Evolutionary conservation across 2,329 filamentous ascomycete genomes (phyloP).

Genomic region (Akanthomyces uredinophilus): DNA sequence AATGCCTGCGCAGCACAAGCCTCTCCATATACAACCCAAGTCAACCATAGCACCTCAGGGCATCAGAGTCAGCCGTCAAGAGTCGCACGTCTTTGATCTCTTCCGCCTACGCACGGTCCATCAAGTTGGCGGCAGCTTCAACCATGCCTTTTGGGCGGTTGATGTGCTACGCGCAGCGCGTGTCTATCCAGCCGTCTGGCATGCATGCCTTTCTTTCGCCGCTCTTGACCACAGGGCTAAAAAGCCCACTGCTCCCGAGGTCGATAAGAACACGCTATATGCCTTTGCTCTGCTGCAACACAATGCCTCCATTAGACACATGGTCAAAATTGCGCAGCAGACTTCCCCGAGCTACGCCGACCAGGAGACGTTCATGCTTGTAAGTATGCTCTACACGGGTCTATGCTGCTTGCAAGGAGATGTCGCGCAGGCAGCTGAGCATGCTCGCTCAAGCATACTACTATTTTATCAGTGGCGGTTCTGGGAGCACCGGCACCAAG

Average conservation of each 20-base stretch:
- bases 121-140: constrained; percentile 10
- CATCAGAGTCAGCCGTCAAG: neutral
- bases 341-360: constrained; percentile 2
- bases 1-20: neutral
- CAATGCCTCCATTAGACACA: constrained; percentile 8
- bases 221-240: constrained; percentile 6
- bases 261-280: neutral
- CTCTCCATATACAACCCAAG: neutral
- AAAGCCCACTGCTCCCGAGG: neutral
- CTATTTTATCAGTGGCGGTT: constrained; percentile 10
- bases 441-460: neutral
- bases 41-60: neutral
- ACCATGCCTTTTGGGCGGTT: constrained; percentile 3
- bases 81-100: constrained; percentile 1
- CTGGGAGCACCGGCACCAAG: constrained; percentile 7
- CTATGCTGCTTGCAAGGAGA: constrained; percentile 6
- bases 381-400: constrained; percentile 8
- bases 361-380: constrained; percentile 11
- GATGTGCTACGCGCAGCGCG: constrained; percentile 3
- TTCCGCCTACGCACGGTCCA: constrained; percentile 4
- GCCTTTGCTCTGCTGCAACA: constrained; percentile 6
- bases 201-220: constrained; percentile 9
- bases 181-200: constrained; percentile 9
- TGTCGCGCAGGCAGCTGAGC: neutral
- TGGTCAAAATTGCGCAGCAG: constrained; percentile 1